Evolutionary conservation across 805 yeast species (phyloP), one percentile per base, ranked within the genome.

Genomic region (Candida rishiriensis): DNA sequence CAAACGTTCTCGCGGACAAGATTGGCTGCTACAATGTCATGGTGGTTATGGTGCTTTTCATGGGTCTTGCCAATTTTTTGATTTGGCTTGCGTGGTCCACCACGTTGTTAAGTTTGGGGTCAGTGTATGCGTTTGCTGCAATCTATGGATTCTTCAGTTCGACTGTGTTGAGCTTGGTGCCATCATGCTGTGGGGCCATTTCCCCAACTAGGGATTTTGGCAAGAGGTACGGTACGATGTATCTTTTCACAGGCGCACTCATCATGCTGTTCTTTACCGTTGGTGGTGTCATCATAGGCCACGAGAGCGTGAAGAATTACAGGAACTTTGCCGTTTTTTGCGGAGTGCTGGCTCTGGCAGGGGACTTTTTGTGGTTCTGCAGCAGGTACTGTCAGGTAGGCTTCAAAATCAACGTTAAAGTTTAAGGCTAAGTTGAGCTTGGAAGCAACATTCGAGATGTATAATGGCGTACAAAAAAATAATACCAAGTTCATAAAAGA

Each of bases 151-250:
- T 80, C 44, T 65, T 73, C 39, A 70, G 81, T 3, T 78, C 83
- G 3, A 72, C 84, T 0, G 74, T 79, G 3, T 64, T 80, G 39
- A 72, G 84, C 3, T 55, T 80, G 37, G 73, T 79, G 13, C 85
- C 85, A 2, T 79, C 76, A 2, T 76, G 84, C 52, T 66, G 77
- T 32, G 83, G 81, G 1, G 79, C 76, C 41, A 76, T 81, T 31
- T 76, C 83, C 14, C 71, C 74, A 41, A 41, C 63, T 36, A 43
- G 55, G 52, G 50, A 49, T 36, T 43, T 47, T 43, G 43, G 59
- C 40, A 54, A 60, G 51, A 43, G 57, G 41, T 46, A 60, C 15
- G 51, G 55, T 3, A 46, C 61, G 40, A 46, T 65, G 52, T 53
- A 56, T 29, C 43, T 55, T 44, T 44, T 68, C 38, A 39, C 64